These are phyloP conservation scores for Strigomonas culicis DNA, from an alignment of 208 protist genomes.

Conservation along the genomic window DNA sequence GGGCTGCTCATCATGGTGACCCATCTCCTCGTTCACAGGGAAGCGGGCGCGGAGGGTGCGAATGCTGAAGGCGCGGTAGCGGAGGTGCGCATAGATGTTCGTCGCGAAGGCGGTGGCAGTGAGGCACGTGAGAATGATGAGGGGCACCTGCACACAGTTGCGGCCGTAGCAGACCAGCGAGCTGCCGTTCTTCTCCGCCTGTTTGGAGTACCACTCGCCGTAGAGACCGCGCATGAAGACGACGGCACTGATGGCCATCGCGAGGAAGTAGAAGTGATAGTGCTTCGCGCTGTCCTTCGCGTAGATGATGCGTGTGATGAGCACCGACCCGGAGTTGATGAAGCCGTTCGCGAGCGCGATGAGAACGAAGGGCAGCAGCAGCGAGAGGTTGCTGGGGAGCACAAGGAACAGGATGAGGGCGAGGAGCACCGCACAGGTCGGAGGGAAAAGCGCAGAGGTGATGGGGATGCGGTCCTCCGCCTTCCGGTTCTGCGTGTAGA, in stretches of 20 bases:
- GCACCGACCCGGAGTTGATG: conserved; percentile 19
- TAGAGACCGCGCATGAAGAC: conserved; percentile 41
- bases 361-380: conserved; percentile 24
- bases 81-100: conserved; percentile 13
- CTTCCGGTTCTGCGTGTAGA: conserved; percentile 24
- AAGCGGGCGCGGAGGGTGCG: conserved; percentile 16
- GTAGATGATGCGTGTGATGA: conserved; percentile 38
- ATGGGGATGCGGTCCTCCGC: conserved; percentile 41
- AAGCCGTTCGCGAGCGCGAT: conserved; percentile 39
- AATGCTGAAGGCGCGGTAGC: conserved; percentile 16
- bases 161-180: conserved; percentile 8
- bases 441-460: conserved; percentile 25
- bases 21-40: background rate
- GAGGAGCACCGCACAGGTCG: conserved; percentile 22
- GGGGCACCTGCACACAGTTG: conserved; percentile 18
- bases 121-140: conserved; percentile 13
- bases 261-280: conserved; percentile 34
- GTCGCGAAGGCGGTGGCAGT: conserved; percentile 12
- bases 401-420: conserved; percentile 24
- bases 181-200: background rate
- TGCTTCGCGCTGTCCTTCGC: conserved; percentile 40
- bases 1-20: background rate
- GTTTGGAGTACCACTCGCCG: conserved; percentile 31
- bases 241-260: conserved; percentile 18
- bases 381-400: conserved; percentile 5